Conservation (phyloP, 331 rosid genomes). For the Rhamnella rubrinervis region DNA sequence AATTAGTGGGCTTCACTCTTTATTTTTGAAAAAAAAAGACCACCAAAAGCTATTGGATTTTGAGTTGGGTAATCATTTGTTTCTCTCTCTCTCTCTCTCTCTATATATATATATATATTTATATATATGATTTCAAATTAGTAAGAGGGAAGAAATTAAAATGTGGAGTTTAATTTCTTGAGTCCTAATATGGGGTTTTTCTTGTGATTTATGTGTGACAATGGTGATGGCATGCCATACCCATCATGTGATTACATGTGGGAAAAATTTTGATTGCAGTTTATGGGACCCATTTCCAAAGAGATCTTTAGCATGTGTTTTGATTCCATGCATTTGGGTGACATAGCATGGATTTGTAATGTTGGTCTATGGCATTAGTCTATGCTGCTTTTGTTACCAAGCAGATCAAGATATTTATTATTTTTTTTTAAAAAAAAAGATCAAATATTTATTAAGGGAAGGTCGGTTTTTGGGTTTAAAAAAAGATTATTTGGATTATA, state of each 20-base stretch:
- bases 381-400: constrained; percentile 37
- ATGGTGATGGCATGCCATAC: constrained; percentile 56
- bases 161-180: constrained; percentile 1
- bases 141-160: constrained; percentile 40
- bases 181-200: constrained; percentile 8
- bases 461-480: not conserved
- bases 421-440: too few relatives aligned
- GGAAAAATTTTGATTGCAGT: constrained; percentile 30
- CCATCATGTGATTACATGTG: constrained; percentile 80
- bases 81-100: not conserved
- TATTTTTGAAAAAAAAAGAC: constrained; percentile 9
- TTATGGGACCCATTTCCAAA: constrained; percentile 38
- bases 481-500: too few relatives aligned
- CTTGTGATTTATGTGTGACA: constrained; percentile 32
- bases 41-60: constrained; percentile 34
- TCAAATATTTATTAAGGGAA: too few relatives aligned
- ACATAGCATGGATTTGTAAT: constrained; percentile 76
- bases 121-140: constrained; percentile 30
- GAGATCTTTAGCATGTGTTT: constrained; percentile 73
- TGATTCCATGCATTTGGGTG: constrained; percentile 62
- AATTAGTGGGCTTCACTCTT: constrained; percentile 26
- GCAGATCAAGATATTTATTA: not conserved
- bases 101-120: too few relatives aligned
- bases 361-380: constrained; percentile 45
- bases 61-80: constrained; percentile 45